Evolutionary conservation across 1,139 yeast species (phyloP).

Genomic region (Geotrichum bryndzae): DNA sequence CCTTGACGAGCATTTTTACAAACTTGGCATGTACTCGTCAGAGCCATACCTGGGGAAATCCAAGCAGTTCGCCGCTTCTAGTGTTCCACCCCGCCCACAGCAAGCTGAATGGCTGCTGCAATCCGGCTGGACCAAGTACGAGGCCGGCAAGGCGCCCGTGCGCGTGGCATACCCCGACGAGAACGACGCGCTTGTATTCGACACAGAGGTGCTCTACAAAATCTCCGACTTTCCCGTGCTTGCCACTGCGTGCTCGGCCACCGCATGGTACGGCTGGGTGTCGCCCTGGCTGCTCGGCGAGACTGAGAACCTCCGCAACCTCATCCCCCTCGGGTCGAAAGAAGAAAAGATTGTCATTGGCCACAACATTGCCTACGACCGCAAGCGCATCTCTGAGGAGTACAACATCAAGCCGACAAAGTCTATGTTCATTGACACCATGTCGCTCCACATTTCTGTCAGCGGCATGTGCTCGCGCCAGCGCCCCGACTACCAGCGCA

Average conservation of each 20-base stretch:
- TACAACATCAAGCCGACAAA: conserved; percentile 61
- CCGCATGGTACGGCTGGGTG: conserved; percentile 95
- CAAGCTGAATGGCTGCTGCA: conserved; percentile 22
- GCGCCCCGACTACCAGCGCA: conserved; percentile 69
- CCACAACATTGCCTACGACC: conserved; percentile 84
- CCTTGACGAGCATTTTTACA: conserved; percentile 79
- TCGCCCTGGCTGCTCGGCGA: conserved; percentile 71
- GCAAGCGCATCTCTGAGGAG: conserved; percentile 82
- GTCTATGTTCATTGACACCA: conserved; percentile 80
- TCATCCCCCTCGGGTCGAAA: conserved; percentile 60
- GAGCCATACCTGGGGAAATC: conserved; percentile 56
- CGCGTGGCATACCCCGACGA: conserved; percentile 67
- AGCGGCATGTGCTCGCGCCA: conserved; percentile 94
- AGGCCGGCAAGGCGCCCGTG: conserved; percentile 45
- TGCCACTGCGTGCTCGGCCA: conserved; percentile 71
- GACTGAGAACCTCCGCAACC: conserved; percentile 48
- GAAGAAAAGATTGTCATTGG: conserved; percentile 62
- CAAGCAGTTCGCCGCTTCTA: conserved; percentile 36
- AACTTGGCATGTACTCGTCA: conserved; percentile 52
- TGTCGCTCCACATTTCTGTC: conserved; percentile 87
- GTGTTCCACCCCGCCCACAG: conserved; percentile 46
- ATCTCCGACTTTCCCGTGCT: conserved; percentile 66
- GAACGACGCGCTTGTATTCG: conserved; percentile 66
- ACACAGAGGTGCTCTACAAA: conserved; percentile 82
- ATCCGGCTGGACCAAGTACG: conserved; percentile 84